Base-by-base conservation (phyloP, 176 grass and related monocot species). In the Ensete glaucum region DNA sequence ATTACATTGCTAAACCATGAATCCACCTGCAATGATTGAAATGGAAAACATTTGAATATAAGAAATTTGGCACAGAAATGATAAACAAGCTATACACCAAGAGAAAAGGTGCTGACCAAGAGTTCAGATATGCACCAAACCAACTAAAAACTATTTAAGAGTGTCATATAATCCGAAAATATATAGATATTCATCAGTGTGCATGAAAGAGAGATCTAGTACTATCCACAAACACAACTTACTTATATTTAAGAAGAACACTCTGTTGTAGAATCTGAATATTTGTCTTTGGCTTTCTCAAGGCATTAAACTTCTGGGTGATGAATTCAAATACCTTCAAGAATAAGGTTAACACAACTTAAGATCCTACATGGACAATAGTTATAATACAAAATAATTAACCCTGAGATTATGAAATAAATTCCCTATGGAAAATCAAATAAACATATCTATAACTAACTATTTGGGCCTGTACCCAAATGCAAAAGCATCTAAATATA, bases 261-360 rank as follows among this genome's bases (percentile, higher is more conserved):
- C 86, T 91, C 80, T 94, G 90, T 73, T 99, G 90, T 80, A 94
- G 90, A 85, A 99, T 94, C 86, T 99, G 90, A 80, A 99, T 91
- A 82, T 99, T 99, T 76, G 95, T 99, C 87, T 99, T 99, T 13
- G 95, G 95, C 87, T 94, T 99, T 83, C 90, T 99, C 86, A 99
- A 91, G 54, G 90, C 90, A 81, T 94, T 94, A 64, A 99, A 89
- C 80, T 94, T 99, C 81, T 99, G 95, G 74, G 93, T 86, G 65
- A 94, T 83, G 78, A 94, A 99, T 50, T 99, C 90, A 68, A 94
- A 94, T 77, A 91, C 89, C 95, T 99, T 84, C 82, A 99, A 83
- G 70, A 73, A 25, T 75, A 78, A 79, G 85, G 62, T 66, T 80
- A 73, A 52, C 10, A 21, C 4, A 21, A 52, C 12, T 50, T 52